A percentile compares a stretch with the other conserved stretches of the same genome.
Conservation (phyloP, 306 rosid genomes). For the Citrullus colocynthis region DNA sequence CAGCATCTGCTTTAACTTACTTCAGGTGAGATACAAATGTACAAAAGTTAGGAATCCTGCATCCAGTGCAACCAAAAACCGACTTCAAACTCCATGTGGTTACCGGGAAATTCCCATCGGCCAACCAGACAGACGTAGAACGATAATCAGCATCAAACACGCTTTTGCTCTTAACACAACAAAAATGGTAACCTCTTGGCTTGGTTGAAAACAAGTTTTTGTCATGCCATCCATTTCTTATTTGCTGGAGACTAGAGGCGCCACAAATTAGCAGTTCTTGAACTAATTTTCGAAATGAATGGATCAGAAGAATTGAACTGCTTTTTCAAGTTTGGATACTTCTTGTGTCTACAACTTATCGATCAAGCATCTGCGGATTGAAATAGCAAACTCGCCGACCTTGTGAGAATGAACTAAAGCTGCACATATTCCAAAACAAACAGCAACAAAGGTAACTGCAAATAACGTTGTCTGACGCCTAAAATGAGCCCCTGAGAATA, state of each 20-base stretch:
- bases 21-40: slow-evolving; percentile 1
- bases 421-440: slow-evolving; percentile 71
- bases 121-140: neutral
- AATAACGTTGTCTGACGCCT: slow-evolving; percentile 33
- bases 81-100: neutral
- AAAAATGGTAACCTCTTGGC: neutral
- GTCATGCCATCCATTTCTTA: neutral
- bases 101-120: neutral
- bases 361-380: slow-evolving; percentile 75
- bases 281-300: neutral
- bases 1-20: slow-evolving; percentile 2
- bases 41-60: neutral
- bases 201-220: neutral
- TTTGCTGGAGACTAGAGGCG: neutral
- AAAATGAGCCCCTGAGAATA: slow-evolving; percentile 20
- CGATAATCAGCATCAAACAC: neutral
- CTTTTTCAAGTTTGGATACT: neutral
- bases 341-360: slow-evolving; percentile 12
- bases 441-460: slow-evolving; percentile 36
- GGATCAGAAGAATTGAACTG: neutral
- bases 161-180: neutral
- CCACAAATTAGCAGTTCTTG: neutral
- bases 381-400: slow-evolving; percentile 58
- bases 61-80: neutral
- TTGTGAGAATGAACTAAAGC: slow-evolving; percentile 61